Base-by-base conservation (phyloP, 768 basidiomycete genomes). In the Scleroderma citrinum region DNA sequence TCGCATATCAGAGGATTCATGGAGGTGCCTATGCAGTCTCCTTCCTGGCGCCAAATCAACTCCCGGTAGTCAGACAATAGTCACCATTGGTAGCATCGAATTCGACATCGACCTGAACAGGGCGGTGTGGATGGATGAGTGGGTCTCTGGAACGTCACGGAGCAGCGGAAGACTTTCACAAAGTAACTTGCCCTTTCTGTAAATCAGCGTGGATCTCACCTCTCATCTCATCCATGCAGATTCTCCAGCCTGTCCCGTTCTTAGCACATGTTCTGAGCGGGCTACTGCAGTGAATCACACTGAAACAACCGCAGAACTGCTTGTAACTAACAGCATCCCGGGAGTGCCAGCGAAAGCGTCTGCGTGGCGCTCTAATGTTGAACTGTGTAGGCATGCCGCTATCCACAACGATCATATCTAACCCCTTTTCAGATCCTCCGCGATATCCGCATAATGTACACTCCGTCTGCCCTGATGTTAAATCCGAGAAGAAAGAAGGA, bases 71-170 rank as follows among this genome's bases (percentile, higher is more conserved):
- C 62, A 64, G 20, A 72, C 71, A 44, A 59, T 77, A 17, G 83
- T 87, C 0, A 83, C 94, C 49, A 74, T 79, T 38, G 92, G 88
- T 5, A 82, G 77, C 24, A 76, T 95, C 24, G 91, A 94, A 66
- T 92, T 94, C 62, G 92, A 94, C 66, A 77, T 94, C 40, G 92
- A 94, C 68, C 51, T 78, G 40, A 71, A 73, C 31, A 77, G 81
- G 52, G 92, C 92, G 16, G 76, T 80, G 24, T 94, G 92, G 92
- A 87, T 82, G 57, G 69, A 80, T 16, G 69, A 80, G 0, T 95
- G 88, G 87, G 51, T 82, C 19, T 71, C 76, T 1, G 71, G 87
- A 49, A 80, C 41, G 65, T 72, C 31, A 65, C 76, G n/a, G 71
- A 70, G 32, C 68, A 53, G 5, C 55, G 57, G 39, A 67, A 75